Evolutionary conservation across 495 filamentous ascomycete genomes (phyloP).

Genomic region (Penicillium steckii): DNA sequence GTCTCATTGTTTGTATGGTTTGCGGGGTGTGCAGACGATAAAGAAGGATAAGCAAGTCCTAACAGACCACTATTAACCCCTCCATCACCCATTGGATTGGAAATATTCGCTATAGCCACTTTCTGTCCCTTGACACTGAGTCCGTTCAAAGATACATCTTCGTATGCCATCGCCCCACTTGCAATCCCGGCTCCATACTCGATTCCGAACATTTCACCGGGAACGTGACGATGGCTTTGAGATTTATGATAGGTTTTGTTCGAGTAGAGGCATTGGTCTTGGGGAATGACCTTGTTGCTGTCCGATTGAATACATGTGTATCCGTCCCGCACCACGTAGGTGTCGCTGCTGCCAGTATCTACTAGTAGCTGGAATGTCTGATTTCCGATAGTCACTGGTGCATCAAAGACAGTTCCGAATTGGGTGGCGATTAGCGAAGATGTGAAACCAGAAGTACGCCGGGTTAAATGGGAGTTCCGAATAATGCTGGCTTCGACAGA

Average conservation of each 20-base stretch:
- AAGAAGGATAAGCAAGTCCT: constrained; percentile 58
- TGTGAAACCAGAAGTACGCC: neutral
- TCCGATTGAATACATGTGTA: constrained; percentile 46
- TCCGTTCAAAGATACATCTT: constrained; percentile 55
- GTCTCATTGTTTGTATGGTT: constrained; percentile 27
- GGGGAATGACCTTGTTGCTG: constrained; percentile 19
- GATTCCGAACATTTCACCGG: constrained; percentile 55
- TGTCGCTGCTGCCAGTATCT: constrained; percentile 64
- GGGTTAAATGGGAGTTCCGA: neutral
- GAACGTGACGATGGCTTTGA: constrained; percentile 38
- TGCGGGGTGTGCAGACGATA: constrained; percentile 35
- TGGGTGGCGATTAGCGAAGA: constrained; percentile 4
- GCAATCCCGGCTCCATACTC: constrained; percentile 57
- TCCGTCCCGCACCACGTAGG: constrained; percentile 50
- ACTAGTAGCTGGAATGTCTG: constrained; percentile 50
- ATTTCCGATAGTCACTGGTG: constrained; percentile 18
- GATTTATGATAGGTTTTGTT: constrained; percentile 45
- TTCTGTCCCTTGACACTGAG: constrained; percentile 53
- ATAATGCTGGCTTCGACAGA: neutral
- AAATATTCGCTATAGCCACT: constrained; percentile 49
- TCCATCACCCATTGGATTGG: constrained; percentile 49
- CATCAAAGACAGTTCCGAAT: constrained; percentile 25
- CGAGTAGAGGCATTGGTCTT: constrained; percentile 44
- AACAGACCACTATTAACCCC: constrained; percentile 50
- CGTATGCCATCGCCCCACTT: constrained; percentile 55